Percentiles rank a stretch among this genome's conserved stretches.
Evolutionary conservation across 331 rosid genomes (phyloP).

Genomic region (Quercus lobata): DNA sequence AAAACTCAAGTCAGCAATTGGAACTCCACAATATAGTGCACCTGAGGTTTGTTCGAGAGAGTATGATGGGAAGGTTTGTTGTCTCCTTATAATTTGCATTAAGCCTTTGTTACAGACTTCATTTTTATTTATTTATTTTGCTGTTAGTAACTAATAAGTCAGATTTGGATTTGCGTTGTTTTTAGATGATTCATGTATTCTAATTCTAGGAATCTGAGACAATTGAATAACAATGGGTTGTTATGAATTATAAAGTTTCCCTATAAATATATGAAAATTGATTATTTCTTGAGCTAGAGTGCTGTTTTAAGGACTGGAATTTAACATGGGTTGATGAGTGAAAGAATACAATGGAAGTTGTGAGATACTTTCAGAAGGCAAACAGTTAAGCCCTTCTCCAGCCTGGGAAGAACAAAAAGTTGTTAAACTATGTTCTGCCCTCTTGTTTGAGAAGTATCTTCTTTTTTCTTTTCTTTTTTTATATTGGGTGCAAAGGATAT

Average conservation of each 20-base stretch:
- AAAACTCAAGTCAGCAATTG: conserved; percentile 83
- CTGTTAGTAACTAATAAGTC: background rate
- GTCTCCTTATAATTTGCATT: background rate
- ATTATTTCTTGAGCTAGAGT: background rate
- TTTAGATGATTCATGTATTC: background rate
- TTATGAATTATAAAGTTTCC: background rate
- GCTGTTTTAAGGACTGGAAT: background rate
- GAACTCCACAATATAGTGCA: conserved; percentile 87
- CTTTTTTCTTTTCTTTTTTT: no score
- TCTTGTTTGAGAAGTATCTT: conserved; percentile 21
- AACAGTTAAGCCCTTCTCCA: conserved; percentile 1
- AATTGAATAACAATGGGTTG: background rate
- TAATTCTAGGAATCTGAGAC: background rate
- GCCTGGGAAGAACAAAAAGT: conserved; percentile 1
- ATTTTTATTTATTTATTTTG: background rate
- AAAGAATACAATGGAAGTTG: background rate
- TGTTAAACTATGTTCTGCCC: background rate
- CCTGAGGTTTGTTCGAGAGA: conserved; percentile 95
- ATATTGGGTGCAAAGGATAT: background rate
- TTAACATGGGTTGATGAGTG: background rate
- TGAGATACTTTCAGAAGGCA: background rate
- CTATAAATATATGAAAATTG: background rate
- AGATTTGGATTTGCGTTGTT: background rate
- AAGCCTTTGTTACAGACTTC: background rate
- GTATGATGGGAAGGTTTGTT: conserved; percentile 81